Conservation (phyloP, 768 basidiomycete genomes). For the Harrya chromipes region DNA sequence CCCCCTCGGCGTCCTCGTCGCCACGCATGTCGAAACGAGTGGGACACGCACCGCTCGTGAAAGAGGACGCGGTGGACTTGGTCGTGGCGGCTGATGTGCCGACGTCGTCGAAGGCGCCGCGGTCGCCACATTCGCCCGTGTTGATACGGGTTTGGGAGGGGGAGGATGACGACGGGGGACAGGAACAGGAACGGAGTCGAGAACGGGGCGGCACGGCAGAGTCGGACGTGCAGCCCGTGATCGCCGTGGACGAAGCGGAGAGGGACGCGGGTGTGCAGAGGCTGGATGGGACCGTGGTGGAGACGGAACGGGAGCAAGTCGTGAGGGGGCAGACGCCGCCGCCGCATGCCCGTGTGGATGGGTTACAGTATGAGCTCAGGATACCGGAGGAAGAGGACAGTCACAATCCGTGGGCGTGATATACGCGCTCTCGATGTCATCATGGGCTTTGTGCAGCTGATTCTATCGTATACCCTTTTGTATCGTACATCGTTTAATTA, state of each 20-base stretch:
- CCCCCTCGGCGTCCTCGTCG: background rate
- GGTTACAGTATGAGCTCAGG: conserved; percentile 1
- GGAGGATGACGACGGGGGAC: background rate
- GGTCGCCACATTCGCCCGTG: conserved; percentile 18
- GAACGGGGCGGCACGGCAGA: too few species aligned
- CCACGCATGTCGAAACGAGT: conserved; percentile 5
- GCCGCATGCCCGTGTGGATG: conserved; percentile 7
- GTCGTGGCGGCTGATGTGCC: conserved; percentile 46
- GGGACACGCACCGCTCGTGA: conserved; percentile 17
- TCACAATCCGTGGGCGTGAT: conserved; percentile 27
- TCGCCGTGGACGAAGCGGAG: conserved; percentile 5
- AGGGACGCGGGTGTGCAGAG: background rate
- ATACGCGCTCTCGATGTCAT: too few species aligned
- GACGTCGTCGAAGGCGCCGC: conserved; percentile 8
- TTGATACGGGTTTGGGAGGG: conserved; percentile 29
- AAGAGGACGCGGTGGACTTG: conserved; percentile 83
- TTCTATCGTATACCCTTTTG: too few species aligned
- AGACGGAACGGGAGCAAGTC: conserved; percentile 2
- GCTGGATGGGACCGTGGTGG: background rate
- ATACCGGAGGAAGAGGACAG: conserved; percentile 16
- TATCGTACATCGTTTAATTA: too few species aligned
- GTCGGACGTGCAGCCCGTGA: conserved; percentile 1
- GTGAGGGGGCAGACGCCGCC: conserved; percentile 21
- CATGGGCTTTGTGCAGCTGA: too few species aligned
- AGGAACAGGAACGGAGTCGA: background rate